phyloP scores from a whole-genome alignment of 1,284 basidiomycete genomes.

The Ganoderma multipileum region DNA sequence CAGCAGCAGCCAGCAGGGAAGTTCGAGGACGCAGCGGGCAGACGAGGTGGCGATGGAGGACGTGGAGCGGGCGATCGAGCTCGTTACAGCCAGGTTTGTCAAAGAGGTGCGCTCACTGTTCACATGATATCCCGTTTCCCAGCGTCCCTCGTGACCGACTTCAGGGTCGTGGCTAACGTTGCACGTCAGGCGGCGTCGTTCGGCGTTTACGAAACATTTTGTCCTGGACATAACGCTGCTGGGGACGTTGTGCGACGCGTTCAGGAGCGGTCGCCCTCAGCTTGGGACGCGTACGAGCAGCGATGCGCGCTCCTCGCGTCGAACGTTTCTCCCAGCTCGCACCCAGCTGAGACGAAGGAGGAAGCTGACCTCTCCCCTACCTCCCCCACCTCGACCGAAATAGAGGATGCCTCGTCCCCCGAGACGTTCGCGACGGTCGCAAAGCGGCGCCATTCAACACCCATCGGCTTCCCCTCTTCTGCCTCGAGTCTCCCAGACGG shows the following conservation, averaged over 20 bases:
- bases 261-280: constrained; percentile 63
- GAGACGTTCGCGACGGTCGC: constrained; percentile 14
- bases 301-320: constrained; percentile 50
- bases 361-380: constrained; percentile 15
- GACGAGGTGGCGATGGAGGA: constrained; percentile 20
- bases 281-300: constrained; percentile 86
- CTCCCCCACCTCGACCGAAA: constrained; percentile 16
- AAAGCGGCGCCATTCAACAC: constrained; percentile 34
- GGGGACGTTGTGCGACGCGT: constrained; percentile 73
- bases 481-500: constrained; percentile 1
- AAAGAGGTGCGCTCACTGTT: constrained; percentile 35
- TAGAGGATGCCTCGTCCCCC: constrained; percentile 7
- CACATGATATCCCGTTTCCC: not conserved
- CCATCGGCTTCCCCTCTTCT: constrained; percentile 19
- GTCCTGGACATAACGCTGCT: constrained; percentile 84
- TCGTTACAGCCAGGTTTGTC: constrained; percentile 36
- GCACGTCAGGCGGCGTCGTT: constrained; percentile 70
- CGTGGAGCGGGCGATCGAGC: constrained; percentile 36
- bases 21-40: constrained; percentile 7
- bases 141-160: constrained; percentile 5
- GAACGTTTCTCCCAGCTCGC: constrained; percentile 23
- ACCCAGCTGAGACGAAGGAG: constrained; percentile 14
- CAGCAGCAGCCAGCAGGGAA: constrained; percentile 9
- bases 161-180: not conserved
- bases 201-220: constrained; percentile 82